These are phyloP conservation scores for Yamadazyma dendronema DNA, from an alignment of 1,139 yeast genomes.

Conservation along the genomic window DNA sequence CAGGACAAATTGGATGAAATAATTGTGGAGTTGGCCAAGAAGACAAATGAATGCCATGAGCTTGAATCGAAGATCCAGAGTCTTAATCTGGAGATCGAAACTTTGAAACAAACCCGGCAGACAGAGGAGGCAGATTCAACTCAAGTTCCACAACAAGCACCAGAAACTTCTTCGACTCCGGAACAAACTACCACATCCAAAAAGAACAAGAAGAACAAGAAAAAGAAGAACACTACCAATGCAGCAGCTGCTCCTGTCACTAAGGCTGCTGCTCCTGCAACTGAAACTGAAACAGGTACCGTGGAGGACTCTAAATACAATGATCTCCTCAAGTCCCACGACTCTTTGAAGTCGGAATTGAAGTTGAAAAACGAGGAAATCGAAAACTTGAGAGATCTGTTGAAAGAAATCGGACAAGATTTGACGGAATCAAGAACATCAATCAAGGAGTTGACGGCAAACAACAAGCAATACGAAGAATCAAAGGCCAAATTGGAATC, in stretches of 20 bases:
- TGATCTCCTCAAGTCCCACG: conserved; percentile 17
- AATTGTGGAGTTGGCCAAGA: conserved; percentile 3
- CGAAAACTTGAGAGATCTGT: conserved; percentile 65
- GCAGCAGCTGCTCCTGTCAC: background rate
- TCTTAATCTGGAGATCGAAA: conserved; percentile 7
- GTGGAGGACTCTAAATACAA: conserved; percentile 13
- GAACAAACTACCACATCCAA: background rate
- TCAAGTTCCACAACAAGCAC: background rate
- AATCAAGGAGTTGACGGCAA: conserved; percentile 23
- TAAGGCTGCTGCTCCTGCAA: background rate
- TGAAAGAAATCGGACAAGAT: conserved; percentile 72
- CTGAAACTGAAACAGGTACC: background rate
- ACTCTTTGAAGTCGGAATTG: conserved; percentile 19
- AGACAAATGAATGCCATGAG: conserved; percentile 4
- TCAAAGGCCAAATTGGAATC: conserved; percentile 8
- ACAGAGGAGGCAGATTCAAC: background rate
- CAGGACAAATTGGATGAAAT: conserved; percentile 1
- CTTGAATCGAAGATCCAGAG: conserved; percentile 6
- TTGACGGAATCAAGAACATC: conserved; percentile 56
- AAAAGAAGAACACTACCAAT: conserved; percentile 9
- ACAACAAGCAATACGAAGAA: conserved; percentile 3
- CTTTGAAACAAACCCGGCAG: conserved; percentile 1
- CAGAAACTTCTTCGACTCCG: conserved; percentile 1
- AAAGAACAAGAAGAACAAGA: conserved; percentile 16
- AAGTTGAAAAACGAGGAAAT: conserved; percentile 48